Evolutionary conservation across 257 asterid genomes (phyloP), one percentile per base, ranked within the genome.

Genomic region (Leptodermis oblonga): DNA sequence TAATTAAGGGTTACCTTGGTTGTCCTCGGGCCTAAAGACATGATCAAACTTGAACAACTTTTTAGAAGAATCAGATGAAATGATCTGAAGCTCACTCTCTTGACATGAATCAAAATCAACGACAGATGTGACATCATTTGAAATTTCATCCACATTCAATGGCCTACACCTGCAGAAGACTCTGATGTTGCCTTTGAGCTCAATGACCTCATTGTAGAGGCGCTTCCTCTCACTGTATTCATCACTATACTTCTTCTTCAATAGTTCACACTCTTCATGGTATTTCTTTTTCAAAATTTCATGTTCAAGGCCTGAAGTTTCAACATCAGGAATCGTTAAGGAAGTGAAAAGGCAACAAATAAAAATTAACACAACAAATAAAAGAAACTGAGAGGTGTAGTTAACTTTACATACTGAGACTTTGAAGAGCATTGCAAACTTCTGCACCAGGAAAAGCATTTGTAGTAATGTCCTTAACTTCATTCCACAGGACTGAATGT

Each of bases 81-180:
- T 55, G 39, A 94, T 82, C 70, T 89, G 96, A 42, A 94, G 84
- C 83, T 89, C 97, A 78, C 86, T 91, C 53, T 90, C 97, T 70
- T 86, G 96, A 71, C 88, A 79, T 1, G 89, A 80, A 68, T 84
- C 90, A 73, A 87, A 87, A 43, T 89, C 97, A 65, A 94, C 85
- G 5, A 89, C 87, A 15, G 95, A 79, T 46, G 87, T 67, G 58
- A 83, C 71, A 45, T 92, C 96, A 66, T 82, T 85, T 43, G 80
- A 88, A 76, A 79, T 74, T 83, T 94, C 97, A 61, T 85, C 90
- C 63, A 80, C 82, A 78, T 84, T 86, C 83, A 91, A 46, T 59
- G 99, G 99, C 72, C 99, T 85, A 78, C 95, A 94, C 85, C 99
- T 82, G 71, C 99, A 94, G 80, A 91, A 94, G 78, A 94, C 99